These are phyloP conservation scores for Zancudomyces culisetae DNA, from an alignment of 371 early-diverging fungal species.

Conservation along the genomic window DNA sequence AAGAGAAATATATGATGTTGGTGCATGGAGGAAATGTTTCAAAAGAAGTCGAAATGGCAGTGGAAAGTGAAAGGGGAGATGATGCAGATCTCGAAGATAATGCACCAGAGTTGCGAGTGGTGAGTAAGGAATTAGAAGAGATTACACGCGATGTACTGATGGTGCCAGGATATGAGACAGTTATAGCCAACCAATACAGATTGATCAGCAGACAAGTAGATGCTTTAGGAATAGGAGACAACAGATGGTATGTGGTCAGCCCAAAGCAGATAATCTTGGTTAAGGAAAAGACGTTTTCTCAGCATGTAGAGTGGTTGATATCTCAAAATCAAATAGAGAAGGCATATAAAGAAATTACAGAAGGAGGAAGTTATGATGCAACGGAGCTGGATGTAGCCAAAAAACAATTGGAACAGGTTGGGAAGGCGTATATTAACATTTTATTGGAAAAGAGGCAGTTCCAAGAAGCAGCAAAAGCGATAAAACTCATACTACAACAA, in stretches of 20 bases:
- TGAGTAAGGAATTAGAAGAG: constrained; percentile 56
- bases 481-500: constrained; percentile 38
- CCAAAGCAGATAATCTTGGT: constrained; percentile 85
- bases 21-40: constrained; percentile 9
- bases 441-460: constrained; percentile 46
- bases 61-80: constrained; percentile 6
- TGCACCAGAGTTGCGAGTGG: constrained; percentile 77
- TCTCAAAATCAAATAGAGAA: constrained; percentile 57
- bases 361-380: constrained; percentile 9
- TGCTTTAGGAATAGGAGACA: constrained; percentile 5
- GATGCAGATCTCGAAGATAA: constrained; percentile 26
- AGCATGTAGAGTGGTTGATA: constrained; percentile 83
- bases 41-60: constrained; percentile 11
- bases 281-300: constrained; percentile 62
- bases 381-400: neutral
- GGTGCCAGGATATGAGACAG: constrained; percentile 59
- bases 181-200: constrained; percentile 80
- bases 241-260: constrained; percentile 54
- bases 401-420: constrained; percentile 30
- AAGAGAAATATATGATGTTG: constrained; percentile 7
- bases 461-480: constrained; percentile 50
- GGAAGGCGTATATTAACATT: constrained; percentile 56
- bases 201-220: constrained; percentile 24
- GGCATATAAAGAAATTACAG: constrained; percentile 36
- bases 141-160: constrained; percentile 69